Base-by-base conservation (phyloP, 495 filamentous ascomycete genomes). In the Hypoxylon perforatum region DNA sequence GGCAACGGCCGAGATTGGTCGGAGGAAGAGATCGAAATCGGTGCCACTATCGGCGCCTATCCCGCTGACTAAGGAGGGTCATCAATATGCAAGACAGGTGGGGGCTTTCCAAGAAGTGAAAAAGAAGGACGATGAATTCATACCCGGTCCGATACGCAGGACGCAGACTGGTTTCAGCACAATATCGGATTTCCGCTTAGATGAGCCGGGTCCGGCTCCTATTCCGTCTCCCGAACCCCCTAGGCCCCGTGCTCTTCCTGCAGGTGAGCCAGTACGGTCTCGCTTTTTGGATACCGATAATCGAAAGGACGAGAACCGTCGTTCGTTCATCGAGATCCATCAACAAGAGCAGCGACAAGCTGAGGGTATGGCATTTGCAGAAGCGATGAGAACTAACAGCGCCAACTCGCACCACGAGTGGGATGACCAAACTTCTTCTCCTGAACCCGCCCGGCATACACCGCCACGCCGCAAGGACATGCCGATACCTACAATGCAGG, bases 261-360 rank as follows among this genome's bases (percentile, higher is more conserved):
- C 74, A 7, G 76, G 74, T 5, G 61, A 61, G 30, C 63, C 69
- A 54, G 45, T 50, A 2, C 55, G 57, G 35, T 65, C 78, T 21
- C 75, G 72, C 30, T 73, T 76, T 25, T 61, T 82, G 6, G 79
- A 71, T 56, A 68, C 52, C 11, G 58, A 71, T 1, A 63, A 25
- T 17, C 58, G 46, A 4, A 73, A 75, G 36, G 80, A 84, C 44
- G 81, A 84, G 21, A 76, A 76, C 38, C 73, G 81, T 49, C 80
- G 76, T 47, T 84, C 81, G 1, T 80, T 82, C 42, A 81, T 84
- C 44, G 81, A 84, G 44, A 77, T 88, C 0, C 88, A 88, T n/a
- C 79, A 83, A 48, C 87, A 87, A n/a, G 83, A 89, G 75, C 92
- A 93, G 86, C 82, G 88, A 47, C 81, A 84, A 22, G 90, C 90